phyloP scores from a whole-genome alignment of 164 flowering plant genomes.

The Umbellularia californica region DNA sequence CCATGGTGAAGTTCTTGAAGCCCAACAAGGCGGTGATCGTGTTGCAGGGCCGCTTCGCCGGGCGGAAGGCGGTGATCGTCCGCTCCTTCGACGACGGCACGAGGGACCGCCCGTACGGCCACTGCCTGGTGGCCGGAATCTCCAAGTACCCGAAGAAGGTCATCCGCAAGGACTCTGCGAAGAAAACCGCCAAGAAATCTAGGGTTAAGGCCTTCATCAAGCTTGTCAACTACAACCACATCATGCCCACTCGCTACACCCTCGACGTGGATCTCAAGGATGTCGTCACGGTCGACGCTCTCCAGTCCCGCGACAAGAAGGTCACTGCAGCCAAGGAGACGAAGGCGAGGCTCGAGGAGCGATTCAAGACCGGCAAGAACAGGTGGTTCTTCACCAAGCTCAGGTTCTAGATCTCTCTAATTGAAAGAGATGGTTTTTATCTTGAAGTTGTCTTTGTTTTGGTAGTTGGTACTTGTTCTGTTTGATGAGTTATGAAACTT shows the following conservation, averaged over 20 bases:
- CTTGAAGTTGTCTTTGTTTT: no score
- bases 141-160: slow-evolving; percentile 42
- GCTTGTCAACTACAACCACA: slow-evolving; percentile 35
- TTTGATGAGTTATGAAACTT: no score
- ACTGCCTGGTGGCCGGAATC: slow-evolving; percentile 41
- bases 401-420: slow-evolving; percentile 18
- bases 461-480: no score
- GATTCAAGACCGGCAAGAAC: slow-evolving; percentile 35
- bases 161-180: slow-evolving; percentile 34
- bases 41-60: slow-evolving; percentile 36
- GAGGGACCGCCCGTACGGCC: slow-evolving; percentile 36
- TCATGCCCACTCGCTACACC: slow-evolving; percentile 54
- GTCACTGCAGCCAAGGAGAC: slow-evolving; percentile 25
- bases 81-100: slow-evolving; percentile 35
- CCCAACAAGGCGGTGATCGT: slow-evolving; percentile 22
- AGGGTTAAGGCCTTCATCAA: slow-evolving; percentile 29
- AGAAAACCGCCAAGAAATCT: slow-evolving; percentile 36
- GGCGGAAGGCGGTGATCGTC: slow-evolving; percentile 38
- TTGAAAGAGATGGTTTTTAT: no score
- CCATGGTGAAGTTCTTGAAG: slow-evolving; percentile 29
- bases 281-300: slow-evolving; percentile 20
- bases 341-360: slow-evolving; percentile 28
- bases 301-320: slow-evolving; percentile 26
- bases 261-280: slow-evolving; percentile 56
- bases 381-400: slow-evolving; percentile 38